phyloP scores from a whole-genome alignment of 495 filamentous ascomycete genomes.

The Copromyces sp. region DNA sequence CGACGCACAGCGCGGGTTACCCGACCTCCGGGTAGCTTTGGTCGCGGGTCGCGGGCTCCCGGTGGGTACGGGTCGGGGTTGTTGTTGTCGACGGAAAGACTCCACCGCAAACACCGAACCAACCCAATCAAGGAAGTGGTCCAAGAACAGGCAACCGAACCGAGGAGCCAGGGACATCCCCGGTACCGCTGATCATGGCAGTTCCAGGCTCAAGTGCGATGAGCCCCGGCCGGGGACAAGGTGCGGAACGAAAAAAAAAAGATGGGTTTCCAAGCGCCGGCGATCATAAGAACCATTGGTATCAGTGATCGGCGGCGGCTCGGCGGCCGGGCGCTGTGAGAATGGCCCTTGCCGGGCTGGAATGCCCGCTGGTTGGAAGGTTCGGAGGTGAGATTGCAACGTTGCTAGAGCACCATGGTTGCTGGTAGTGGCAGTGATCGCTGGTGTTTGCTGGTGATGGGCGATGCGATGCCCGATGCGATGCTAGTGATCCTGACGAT shows the following conservation, averaged over 20 bases:
- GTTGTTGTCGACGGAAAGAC: neutral
- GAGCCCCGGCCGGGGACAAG: neutral
- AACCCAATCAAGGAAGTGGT: neutral
- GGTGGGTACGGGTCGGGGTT: neutral
- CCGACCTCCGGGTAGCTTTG: neutral
- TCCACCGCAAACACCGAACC: neutral
- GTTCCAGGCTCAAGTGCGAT: neutral
- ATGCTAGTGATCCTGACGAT: neutral
- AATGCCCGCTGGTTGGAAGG: neutral
- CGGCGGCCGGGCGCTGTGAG: neutral
- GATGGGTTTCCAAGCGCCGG: neutral
- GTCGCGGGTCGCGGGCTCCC: neutral
- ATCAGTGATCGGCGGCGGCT: neutral
- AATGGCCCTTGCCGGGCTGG: neutral
- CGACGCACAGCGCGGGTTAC: neutral
- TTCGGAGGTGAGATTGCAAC: neutral
- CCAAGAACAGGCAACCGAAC: no score
- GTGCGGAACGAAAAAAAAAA: neutral
- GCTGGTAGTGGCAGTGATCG: neutral
- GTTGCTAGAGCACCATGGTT: neutral
- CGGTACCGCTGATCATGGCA: neutral
- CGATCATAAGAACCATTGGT: neutral
- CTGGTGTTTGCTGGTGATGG: neutral
- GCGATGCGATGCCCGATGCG: neutral
- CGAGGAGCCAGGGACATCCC: neutral